These are phyloP conservation scores for Trichophyton simii DNA, from an alignment of 2,329 filamentous ascomycete species.

Conservation along the genomic window DNA sequence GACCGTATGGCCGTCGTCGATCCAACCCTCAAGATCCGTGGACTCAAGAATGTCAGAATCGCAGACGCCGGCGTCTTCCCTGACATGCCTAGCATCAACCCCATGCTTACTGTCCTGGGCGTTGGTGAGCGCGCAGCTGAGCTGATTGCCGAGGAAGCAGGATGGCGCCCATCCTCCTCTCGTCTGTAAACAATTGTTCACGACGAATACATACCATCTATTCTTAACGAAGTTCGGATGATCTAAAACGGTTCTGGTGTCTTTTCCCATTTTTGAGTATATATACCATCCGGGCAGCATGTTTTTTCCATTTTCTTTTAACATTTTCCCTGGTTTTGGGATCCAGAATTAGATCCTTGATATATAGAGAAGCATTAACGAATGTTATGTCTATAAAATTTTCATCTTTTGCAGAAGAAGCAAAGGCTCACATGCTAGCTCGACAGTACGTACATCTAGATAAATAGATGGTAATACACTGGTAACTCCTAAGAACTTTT, in stretches of 20 bases:
- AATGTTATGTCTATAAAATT: not conserved
- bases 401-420: too few species aligned
- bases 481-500: too few species aligned
- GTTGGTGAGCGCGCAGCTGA: slow-evolving; percentile 77
- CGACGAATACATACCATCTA: too few species aligned
- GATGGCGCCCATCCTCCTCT: slow-evolving; percentile 40
- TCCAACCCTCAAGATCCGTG: slow-evolving; percentile 56
- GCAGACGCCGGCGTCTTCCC: slow-evolving; percentile 83
- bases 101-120: slow-evolving; percentile 77
- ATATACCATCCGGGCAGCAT: not conserved
- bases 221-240: not conserved
- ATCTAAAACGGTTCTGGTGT: not conserved
- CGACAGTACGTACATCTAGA: too few species aligned
- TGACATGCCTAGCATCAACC: slow-evolving; percentile 75
- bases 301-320: not conserved
- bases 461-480: too few species aligned
- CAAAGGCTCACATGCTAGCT: too few species aligned
- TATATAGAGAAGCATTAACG: not conserved
- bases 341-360: not conserved
- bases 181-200: not conserved
- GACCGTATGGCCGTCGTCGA: slow-evolving; percentile 73
- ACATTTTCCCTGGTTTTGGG: not conserved
- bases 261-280: not conserved
- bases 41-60: slow-evolving; percentile 61
- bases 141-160: slow-evolving; percentile 62